A percentile compares a stretch with the other conserved stretches of the same genome.
Conservation (phyloP, 75 land plant species). For the Chamaecyparis obtusa region DNA sequence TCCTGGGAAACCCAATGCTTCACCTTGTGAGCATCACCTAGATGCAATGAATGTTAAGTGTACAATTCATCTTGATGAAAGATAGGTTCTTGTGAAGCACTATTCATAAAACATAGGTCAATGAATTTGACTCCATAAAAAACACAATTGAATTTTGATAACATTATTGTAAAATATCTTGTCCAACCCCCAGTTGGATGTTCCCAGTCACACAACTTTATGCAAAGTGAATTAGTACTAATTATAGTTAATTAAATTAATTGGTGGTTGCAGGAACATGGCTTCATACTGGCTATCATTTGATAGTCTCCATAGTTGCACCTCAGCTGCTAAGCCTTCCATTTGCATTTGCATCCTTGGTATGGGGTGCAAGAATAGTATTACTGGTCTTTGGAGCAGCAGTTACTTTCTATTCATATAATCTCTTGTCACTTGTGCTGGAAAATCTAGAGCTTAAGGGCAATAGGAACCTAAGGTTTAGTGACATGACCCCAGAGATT, state of each 20-base stretch:
- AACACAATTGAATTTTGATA: conserved; percentile 44
- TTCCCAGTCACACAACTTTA: not conserved
- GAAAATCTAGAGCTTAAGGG: conserved; percentile 61
- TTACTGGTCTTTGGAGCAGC: conserved; percentile 41
- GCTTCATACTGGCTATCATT: conserved; percentile 78
- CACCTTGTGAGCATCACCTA: too few relatives aligned
- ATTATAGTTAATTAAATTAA: too few relatives aligned
- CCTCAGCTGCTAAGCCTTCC: too few relatives aligned
- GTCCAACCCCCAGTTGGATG: too few relatives aligned
- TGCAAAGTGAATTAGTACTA: not conserved
- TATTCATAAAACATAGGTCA: too few relatives aligned
- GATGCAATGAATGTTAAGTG: too few relatives aligned
- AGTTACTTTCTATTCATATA: conserved; percentile 78
- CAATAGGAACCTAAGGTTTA: conserved; percentile 53
- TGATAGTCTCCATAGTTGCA: conserved; percentile 75
- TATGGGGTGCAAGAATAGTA: conserved; percentile 57
- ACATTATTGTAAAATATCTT: conserved; percentile 34
- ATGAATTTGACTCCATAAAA: too few relatives aligned
- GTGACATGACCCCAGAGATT: conserved; percentile 62
- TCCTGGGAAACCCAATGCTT: too few relatives aligned
- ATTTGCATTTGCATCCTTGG: conserved; percentile 50
- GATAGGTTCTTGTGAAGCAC: too few relatives aligned
- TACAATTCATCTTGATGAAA: too few relatives aligned
- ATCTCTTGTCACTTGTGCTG: conserved; percentile 59
- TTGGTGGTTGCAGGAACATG: conserved; percentile 55